Conservation (phyloP, 2,329 filamentous ascomycete species). For the Colletotrichum plurivorum region DNA sequence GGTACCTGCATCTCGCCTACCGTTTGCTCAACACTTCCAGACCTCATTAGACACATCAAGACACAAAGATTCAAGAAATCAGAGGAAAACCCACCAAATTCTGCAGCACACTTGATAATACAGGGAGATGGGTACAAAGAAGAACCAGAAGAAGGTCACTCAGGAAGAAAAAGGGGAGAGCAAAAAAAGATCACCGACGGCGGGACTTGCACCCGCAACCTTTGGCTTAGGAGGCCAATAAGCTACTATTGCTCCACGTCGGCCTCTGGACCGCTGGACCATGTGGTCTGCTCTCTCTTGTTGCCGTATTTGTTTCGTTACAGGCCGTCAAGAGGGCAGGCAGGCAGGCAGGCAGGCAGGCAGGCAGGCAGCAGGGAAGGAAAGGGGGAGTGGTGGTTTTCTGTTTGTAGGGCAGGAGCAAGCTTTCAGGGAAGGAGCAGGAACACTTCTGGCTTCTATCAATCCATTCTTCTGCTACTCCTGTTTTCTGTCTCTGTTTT, state of each 20-base stretch:
- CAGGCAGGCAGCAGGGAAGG: neutral
- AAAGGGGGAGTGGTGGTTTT: neutral
- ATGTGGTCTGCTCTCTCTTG: slow-evolving; percentile 6
- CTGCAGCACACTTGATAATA: neutral
- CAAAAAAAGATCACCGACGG: slow-evolving; percentile 16
- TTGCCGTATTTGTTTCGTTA: neutral
- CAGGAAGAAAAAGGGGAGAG: neutral
- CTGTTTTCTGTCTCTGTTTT: too few relatives aligned
- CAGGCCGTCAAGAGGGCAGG: slow-evolving; percentile 6
- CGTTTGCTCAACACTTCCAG: neutral
- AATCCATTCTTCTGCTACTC: too few relatives aligned
- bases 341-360: neutral
- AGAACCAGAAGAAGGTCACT: neutral
- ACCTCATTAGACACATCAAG: neutral
- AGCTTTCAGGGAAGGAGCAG: neutral
- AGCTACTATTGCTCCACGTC: slow-evolving; percentile 41
- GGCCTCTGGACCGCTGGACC: slow-evolving; percentile 32
- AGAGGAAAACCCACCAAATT: neutral
- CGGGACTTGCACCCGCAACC: slow-evolving; percentile 41
- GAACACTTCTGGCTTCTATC: too few relatives aligned
- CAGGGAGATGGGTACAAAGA: neutral
- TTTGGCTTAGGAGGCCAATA: slow-evolving; percentile 41
- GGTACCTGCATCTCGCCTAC: slow-evolving; percentile 14
- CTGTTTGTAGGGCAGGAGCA: neutral
- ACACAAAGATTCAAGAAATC: neutral